A percentile compares a stretch with the other conserved stretches of the same genome.
Evolutionary conservation across 768 basidiomycete species (phyloP).

Genomic region (Mycena rosella): DNA sequence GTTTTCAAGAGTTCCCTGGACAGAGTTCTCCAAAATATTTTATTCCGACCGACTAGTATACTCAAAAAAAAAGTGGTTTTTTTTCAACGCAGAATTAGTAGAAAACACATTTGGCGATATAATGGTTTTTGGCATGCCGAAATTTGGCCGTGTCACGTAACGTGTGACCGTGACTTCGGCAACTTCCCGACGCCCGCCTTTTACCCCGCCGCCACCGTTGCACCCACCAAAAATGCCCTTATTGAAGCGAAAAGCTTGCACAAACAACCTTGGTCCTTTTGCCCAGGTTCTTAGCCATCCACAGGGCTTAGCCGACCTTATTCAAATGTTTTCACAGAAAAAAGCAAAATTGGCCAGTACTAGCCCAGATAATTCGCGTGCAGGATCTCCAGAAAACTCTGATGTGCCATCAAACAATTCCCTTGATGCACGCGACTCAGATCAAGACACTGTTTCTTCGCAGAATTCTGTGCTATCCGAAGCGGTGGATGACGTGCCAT

Average conservation of each 20-base stretch:
- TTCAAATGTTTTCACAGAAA: neutral
- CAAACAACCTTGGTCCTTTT: neutral
- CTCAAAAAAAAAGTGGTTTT: neutral
- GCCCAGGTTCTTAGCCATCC: neutral
- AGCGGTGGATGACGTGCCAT: neutral
- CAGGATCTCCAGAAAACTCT: neutral
- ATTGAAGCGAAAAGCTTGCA: conserved; percentile 1
- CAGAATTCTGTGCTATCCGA: neutral
- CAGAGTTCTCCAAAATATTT: neutral
- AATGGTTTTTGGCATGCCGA: neutral
- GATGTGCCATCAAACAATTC: no score
- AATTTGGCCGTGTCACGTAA: neutral
- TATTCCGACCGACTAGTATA: neutral
- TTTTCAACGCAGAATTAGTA: neutral
- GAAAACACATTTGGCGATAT: neutral
- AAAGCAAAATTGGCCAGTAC: neutral
- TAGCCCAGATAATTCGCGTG: neutral
- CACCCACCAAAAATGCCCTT: neutral
- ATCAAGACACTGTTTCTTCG: neutral
- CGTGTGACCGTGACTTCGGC: neutral
- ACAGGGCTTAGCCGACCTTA: neutral
- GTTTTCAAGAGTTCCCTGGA: neutral
- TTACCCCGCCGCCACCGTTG: neutral
- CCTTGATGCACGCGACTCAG: neutral
- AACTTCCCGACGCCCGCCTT: neutral